phyloP scores from a whole-genome alignment of 2,329 filamentous ascomycete genomes.

The Chaetoscypha palmicola region DNA sequence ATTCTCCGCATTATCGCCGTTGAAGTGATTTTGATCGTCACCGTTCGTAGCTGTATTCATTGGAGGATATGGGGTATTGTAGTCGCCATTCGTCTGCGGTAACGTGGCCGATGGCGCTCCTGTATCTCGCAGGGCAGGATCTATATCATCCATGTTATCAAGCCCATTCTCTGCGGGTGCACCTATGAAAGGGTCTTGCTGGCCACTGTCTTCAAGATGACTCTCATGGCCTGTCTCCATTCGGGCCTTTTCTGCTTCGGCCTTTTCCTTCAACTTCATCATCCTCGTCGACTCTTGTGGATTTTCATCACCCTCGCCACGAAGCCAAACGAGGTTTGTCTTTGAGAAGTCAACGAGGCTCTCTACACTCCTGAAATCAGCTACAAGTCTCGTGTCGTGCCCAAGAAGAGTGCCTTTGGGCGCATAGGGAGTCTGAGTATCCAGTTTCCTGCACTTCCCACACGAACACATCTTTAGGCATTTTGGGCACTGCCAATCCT shows the following conservation, averaged over 20 bases:
- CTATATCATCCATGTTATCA: constrained; percentile 23
- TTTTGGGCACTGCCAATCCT: constrained; percentile 81
- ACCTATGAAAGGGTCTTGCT: constrained; percentile 12
- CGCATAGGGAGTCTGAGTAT: constrained; percentile 69
- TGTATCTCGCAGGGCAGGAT: constrained; percentile 23
- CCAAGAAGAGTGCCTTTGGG: constrained; percentile 84
- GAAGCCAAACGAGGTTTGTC: constrained; percentile 81
- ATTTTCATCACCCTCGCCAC: constrained; percentile 46
- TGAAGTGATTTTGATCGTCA: constrained; percentile 3
- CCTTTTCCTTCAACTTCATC: constrained; percentile 30
- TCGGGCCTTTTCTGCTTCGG: constrained; percentile 28
- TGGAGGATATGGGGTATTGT: constrained; percentile 8
- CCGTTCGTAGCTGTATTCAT: constrained; percentile 5
- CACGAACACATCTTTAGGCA: constrained; percentile 86
- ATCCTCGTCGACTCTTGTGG: constrained; percentile 35
- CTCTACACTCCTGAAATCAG: constrained; percentile 86
- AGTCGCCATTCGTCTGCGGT: constrained; percentile 7
- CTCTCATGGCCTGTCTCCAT: constrained; percentile 21
- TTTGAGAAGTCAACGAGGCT: constrained; percentile 83
- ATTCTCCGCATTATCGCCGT: constrained; percentile 6
- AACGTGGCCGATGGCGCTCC: neutral
- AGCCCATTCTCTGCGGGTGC: constrained; percentile 6
- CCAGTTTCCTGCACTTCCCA: constrained; percentile 59
- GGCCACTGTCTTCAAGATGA: constrained; percentile 15
- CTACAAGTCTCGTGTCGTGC: constrained; percentile 83